Evolutionary conservation across 495 filamentous ascomycete genomes (phyloP), one percentile per base, ranked within the genome.

Genomic region (Neurospora sp.): DNA sequence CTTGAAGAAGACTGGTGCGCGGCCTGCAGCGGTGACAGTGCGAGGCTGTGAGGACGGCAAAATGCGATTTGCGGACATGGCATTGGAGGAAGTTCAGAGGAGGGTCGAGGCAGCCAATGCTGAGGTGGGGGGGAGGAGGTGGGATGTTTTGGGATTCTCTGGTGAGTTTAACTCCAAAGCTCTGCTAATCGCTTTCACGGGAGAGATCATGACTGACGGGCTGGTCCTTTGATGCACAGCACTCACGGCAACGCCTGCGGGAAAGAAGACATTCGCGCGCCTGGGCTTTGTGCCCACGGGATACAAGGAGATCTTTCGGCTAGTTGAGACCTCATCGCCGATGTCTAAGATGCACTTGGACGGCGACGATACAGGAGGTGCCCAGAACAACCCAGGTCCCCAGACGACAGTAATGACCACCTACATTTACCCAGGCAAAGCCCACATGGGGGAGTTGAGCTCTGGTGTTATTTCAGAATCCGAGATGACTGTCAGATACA

Each of bases 91-190:
- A 59, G 72, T 79, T 3, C 27, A 71, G 66, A 42, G 70, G 5
- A 71, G 77, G 39, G 78, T 66, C 1, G 27, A 66, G 6, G 27
- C 53, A 37, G 0, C 1, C 27, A 66, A 35, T 18, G 27, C 6
- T 18, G 53, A 53, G 22, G 48, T 20, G 40, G 69, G 16, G 14
- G 68, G 20, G 41, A 40, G 3, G 38, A 61, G 46, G 2, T 82
- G 80, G 80, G 72, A 53, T 41, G 70, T 82, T 44, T 35, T 78
- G 68, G 80, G 80, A 1, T 44, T 75, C 7, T 82, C 80, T 44
- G 80, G 80, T 81, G 40, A 38, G 74, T 61, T 61, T 18, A 6
- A 31, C 27, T 35, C 0, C 1, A 61, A 61, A 4, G 53, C 53
- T 16, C 53, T 35, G 12, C 27, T 8, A 31, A 7, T 61, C 14